phyloP scores from a whole-genome alignment of 2,329 filamentous ascomycete genomes.

The Helotiales sp. region DNA sequence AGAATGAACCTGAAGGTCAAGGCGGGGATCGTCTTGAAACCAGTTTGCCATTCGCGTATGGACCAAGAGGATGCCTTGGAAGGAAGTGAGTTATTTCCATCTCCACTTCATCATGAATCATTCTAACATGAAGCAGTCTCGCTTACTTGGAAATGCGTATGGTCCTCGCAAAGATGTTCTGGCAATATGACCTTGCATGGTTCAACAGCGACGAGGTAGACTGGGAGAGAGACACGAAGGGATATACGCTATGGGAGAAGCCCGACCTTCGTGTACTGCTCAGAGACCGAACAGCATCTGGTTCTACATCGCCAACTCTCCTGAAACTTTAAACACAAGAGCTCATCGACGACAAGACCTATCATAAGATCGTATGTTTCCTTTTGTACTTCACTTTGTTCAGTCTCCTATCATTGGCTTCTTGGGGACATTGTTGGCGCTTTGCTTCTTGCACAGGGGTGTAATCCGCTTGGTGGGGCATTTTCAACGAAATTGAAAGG shows the following conservation, averaged over 20 bases:
- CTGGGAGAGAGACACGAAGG: slow-evolving; percentile 25
- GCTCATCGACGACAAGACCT: neutral
- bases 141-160: slow-evolving; percentile 25
- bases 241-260: slow-evolving; percentile 26
- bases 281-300: neutral
- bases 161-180: slow-evolving; percentile 25
- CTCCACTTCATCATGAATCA: neutral
- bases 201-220: slow-evolving; percentile 21
- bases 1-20: slow-evolving; percentile 16
- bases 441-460: neutral
- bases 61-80: slow-evolving; percentile 21
- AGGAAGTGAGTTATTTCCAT: slow-evolving; percentile 12
- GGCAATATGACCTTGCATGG: slow-evolving; percentile 23
- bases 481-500: neutral
- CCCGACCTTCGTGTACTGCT: slow-evolving; percentile 20
- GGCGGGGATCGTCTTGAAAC: slow-evolving; percentile 17
- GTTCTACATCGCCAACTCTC: neutral
- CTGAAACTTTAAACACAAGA: neutral
- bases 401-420: neutral
- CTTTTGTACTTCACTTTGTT: neutral
- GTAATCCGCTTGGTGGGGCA: neutral
- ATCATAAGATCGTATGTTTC: neutral
- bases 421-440: neutral
- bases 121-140: slow-evolving; percentile 7
- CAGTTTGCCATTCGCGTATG: slow-evolving; percentile 19